Evolutionary conservation across 2,329 filamentous ascomycete genomes (phyloP).

Genomic region (Diplodia mutila): DNA sequence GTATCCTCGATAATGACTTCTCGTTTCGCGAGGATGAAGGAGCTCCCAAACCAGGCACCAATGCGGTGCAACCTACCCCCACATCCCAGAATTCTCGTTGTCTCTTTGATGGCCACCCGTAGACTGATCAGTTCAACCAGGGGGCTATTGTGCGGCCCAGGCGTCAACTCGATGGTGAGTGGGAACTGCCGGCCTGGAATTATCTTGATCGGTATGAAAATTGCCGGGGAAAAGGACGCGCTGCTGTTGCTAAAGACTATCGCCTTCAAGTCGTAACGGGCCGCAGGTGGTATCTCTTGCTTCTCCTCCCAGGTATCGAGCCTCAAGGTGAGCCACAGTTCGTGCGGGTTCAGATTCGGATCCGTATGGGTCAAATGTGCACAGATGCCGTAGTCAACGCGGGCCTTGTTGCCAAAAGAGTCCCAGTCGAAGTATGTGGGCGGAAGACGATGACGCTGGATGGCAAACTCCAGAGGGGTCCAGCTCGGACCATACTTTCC

Average conservation of each 20-base stretch:
- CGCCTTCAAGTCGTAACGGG: conserved; percentile 33
- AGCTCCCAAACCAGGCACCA: conserved; percentile 32
- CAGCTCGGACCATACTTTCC: conserved; percentile 28
- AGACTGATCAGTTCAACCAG: neutral
- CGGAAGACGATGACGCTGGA: conserved; percentile 30
- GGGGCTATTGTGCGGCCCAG: neutral
- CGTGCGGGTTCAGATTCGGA: neutral
- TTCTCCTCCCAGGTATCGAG: conserved; percentile 32
- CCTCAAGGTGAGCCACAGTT: conserved; percentile 30
- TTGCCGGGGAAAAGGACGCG: neutral
- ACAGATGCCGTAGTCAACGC: conserved; percentile 33
- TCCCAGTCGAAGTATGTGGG: conserved; percentile 31
- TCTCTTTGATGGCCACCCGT: neutral
- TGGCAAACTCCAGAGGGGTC: conserved; percentile 34
- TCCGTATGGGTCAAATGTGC: conserved; percentile 28
- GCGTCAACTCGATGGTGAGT: neutral
- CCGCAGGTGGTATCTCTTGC: conserved; percentile 29
- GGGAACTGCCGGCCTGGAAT: neutral
- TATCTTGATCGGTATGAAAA: neutral
- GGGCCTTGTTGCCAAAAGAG: conserved; percentile 35
- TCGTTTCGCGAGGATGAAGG: too few species aligned
- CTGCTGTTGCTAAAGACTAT: neutral
- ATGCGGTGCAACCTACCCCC: conserved; percentile 40
- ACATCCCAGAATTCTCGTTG: conserved; percentile 6
- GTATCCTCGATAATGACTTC: too few species aligned